Percentiles rank a stretch among this genome's conserved stretches.
These are phyloP conservation scores for Yamadazyma oceani DNA, from an alignment of 1,139 yeast species.

Conservation along the genomic window DNA sequence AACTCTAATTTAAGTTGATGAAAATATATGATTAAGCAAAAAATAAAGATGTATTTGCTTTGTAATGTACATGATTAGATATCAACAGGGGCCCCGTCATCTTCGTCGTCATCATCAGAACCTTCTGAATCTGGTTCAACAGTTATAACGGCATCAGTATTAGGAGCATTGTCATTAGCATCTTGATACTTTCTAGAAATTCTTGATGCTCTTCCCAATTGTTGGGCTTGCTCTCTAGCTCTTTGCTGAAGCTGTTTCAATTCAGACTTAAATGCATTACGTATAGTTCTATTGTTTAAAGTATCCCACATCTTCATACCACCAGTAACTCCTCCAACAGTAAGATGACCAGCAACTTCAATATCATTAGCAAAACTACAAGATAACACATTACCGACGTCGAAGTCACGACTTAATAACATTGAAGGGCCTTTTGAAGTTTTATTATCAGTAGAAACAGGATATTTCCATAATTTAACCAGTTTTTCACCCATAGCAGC, in stretches of 20 bases:
- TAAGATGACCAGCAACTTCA: conserved; percentile 81
- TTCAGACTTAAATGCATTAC: conserved; percentile 64
- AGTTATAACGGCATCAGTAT: conserved; percentile 56
- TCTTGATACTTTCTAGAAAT: conserved; percentile 66
- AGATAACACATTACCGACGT: conserved; percentile 89
- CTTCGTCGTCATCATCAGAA: conserved; percentile 20
- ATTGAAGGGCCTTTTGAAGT: conserved; percentile 65
- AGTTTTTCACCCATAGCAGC: conserved; percentile 90
- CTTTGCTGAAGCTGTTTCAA: conserved; percentile 50
- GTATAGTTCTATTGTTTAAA: conserved; percentile 76
- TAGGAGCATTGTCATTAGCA: conserved; percentile 36
- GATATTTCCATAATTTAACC: conserved; percentile 85
- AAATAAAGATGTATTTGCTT: conserved; percentile 8
- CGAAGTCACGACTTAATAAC: conserved; percentile 90
- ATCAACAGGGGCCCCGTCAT: not conserved
- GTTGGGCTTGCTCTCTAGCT: conserved; percentile 59
- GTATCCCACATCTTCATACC: conserved; percentile 92
- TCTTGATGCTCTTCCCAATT: conserved; percentile 63
- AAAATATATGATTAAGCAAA: too few relatives aligned
- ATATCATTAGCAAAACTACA: conserved; percentile 83
- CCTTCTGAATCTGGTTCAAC: conserved; percentile 63
- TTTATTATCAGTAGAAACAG: conserved; percentile 25
- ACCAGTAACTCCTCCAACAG: conserved; percentile 85
- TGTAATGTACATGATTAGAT: conserved; percentile 7
- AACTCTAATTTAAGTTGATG: conserved; percentile 1